Evolutionary conservation across 2,329 filamentous ascomycete species (phyloP).

Genomic region (Apiospora koreana): DNA sequence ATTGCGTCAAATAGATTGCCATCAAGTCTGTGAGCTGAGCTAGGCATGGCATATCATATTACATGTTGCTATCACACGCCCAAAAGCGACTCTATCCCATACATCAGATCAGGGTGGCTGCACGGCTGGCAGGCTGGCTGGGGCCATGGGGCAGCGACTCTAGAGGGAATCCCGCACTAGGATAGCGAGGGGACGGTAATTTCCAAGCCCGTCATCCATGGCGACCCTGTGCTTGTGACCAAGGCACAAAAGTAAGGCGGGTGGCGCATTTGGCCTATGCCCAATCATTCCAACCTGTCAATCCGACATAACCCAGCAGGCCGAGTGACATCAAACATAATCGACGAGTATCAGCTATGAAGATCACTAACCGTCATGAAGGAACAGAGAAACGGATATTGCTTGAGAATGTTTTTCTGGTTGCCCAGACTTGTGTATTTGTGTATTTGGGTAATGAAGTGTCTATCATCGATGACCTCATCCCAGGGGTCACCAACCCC

Average conservation of each 20-base stretch:
- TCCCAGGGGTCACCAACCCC: slow-evolving; percentile 22
- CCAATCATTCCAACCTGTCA: slow-evolving; percentile 25
- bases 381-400: background rate
- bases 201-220: background rate
- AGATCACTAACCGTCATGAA: background rate
- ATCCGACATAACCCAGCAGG: background rate
- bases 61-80: background rate
- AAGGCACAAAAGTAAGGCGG: slow-evolving; percentile 30
- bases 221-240: background rate
- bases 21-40: background rate
- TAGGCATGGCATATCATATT: background rate
- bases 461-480: slow-evolving; percentile 22
- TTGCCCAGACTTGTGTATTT: slow-evolving; percentile 19
- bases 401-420: background rate
- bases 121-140: no score
- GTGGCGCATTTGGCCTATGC: slow-evolving; percentile 24
- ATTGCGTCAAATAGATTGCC: background rate
- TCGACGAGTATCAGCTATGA: background rate
- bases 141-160: background rate
- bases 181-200: background rate
- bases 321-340: background rate
- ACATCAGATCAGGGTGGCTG: background rate
- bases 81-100: background rate
- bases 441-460: slow-evolving; percentile 30
- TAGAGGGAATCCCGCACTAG: background rate